phyloP scores from a whole-genome alignment of 2,329 filamentous ascomycete genomes.

The Fusarium marasasianum region DNA sequence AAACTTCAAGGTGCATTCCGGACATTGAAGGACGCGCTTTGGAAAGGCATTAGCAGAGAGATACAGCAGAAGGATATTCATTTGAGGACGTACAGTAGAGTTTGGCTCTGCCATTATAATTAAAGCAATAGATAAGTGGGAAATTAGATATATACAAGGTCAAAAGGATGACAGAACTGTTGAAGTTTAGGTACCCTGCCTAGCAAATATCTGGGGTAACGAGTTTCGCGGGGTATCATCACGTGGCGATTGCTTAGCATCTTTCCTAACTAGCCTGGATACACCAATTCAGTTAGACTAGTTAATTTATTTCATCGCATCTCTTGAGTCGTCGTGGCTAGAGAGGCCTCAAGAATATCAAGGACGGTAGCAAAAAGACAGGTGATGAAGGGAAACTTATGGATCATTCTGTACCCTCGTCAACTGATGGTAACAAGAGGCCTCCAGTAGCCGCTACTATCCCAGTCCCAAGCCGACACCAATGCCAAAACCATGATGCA shows the following conservation, averaged over 20 bases:
- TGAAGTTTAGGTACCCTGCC: accelerated
- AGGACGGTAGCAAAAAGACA: accelerated
- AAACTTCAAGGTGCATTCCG: background rate
- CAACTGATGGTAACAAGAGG: too few species aligned
- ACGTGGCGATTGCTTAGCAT: background rate
- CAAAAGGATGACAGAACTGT: background rate
- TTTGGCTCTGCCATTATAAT: background rate
- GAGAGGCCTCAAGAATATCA: accelerated
- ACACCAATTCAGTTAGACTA: background rate
- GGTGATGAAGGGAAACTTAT: accelerated
- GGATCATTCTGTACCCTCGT: background rate
- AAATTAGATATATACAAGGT: background rate
- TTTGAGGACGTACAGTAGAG: background rate
- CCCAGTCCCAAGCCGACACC: background rate
- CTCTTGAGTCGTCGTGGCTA: too few species aligned
- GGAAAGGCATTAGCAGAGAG: background rate
- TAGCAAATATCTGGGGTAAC: background rate
- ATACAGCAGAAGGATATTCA: accelerated
- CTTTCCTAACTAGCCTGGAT: background rate
- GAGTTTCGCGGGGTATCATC: background rate
- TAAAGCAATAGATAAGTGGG: accelerated
- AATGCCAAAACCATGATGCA: accelerated
- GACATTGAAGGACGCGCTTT: background rate
- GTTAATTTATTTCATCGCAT: too few species aligned
- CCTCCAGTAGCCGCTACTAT: accelerated